Evolutionary conservation across 2,329 filamentous ascomycete species (phyloP).

Genomic region (Meredithiella fracta): DNA sequence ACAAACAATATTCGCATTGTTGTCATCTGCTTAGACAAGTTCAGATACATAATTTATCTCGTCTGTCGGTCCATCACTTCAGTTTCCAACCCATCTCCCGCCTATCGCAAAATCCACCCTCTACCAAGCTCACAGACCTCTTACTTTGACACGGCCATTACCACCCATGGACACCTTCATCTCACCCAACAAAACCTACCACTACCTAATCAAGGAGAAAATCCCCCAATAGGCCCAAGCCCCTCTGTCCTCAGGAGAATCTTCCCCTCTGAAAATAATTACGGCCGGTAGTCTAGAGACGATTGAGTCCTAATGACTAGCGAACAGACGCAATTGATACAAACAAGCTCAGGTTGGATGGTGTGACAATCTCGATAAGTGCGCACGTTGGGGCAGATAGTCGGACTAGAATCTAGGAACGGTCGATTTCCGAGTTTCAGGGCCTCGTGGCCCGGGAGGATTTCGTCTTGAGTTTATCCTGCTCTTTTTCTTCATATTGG

Average conservation of each 20-base stretch:
- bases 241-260: no score
- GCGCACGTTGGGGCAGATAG: neutral
- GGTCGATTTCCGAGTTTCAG: neutral
- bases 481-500: no score
- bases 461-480: no score
- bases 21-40: neutral
- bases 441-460: neutral
- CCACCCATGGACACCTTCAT: no score
- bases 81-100: neutral
- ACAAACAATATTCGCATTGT: no score
- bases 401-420: neutral
- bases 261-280: no score
- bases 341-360: neutral
- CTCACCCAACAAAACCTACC: no score
- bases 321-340: neutral
- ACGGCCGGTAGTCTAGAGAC: neutral
- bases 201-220: no score
- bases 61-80: neutral
- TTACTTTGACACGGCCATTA: no score
- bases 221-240: no score
- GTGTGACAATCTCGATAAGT: neutral
- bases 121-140: no score
- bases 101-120: neutral
- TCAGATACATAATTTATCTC: neutral
- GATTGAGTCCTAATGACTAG: neutral